Evolutionary conservation across 2,329 filamentous ascomycete genomes (phyloP).

Genomic region (Stagonosporopsis rhizophila): DNA sequence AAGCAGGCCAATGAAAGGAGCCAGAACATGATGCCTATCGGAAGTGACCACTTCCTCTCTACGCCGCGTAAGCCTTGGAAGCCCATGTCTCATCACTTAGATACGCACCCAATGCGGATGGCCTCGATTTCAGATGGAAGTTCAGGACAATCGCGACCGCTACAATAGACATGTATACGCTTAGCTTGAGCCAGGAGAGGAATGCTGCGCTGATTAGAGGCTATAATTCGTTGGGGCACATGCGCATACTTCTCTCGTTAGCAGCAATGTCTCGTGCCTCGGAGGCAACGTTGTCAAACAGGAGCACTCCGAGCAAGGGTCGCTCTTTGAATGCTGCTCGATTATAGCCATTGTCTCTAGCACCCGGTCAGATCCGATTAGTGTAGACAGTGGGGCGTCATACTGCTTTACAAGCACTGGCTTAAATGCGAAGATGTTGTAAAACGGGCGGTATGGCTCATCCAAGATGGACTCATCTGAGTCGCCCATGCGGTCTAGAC

Average conservation of each 20-base stretch:
- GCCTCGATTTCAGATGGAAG: slow-evolving; percentile 83
- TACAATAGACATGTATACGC: slow-evolving; percentile 90
- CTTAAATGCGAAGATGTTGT: slow-evolving; percentile 57
- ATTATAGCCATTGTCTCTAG: slow-evolving; percentile 52
- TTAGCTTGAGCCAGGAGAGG: slow-evolving; percentile 87
- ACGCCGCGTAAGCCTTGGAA: slow-evolving; percentile 42
- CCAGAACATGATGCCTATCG: slow-evolving; percentile 91
- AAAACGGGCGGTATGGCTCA: slow-evolving; percentile 59
- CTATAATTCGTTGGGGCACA: not conserved
- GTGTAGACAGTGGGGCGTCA: not conserved
- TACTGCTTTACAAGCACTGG: slow-evolving; percentile 57
- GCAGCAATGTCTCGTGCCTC: slow-evolving; percentile 81
- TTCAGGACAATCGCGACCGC: slow-evolving; percentile 89
- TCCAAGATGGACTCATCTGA: slow-evolving; percentile 41
- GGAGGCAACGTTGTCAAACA: slow-evolving; percentile 77
- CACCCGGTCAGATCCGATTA: not conserved
- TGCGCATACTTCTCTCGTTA: slow-evolving; percentile 69
- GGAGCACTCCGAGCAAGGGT: slow-evolving; percentile 70
- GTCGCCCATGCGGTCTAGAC: slow-evolving; percentile 33
- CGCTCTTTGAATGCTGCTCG: slow-evolving; percentile 63
- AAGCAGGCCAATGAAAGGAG: slow-evolving; percentile 78
- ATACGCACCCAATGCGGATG: slow-evolving; percentile 49
- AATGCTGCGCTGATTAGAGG: slow-evolving; percentile 62
- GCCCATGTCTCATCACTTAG: not conserved
- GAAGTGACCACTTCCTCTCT: slow-evolving; percentile 79